Conservation (phyloP, 2,329 filamentous ascomycete genomes). For the Ceratocystiopsis minuta region DNA sequence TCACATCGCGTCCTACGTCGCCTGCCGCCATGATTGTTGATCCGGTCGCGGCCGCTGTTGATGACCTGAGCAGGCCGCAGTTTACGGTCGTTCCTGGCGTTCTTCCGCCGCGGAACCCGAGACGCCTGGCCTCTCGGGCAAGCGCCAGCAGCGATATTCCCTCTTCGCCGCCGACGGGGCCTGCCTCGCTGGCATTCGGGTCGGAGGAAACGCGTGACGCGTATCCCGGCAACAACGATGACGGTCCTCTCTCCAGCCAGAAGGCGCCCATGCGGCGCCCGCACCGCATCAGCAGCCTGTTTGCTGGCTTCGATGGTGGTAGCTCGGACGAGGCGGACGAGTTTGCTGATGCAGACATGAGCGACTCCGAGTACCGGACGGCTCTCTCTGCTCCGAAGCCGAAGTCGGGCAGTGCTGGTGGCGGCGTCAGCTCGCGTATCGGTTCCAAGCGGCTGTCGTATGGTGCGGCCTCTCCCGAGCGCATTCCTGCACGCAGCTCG, state of each 20-base stretch:
- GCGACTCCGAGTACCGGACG: constrained; percentile 50
- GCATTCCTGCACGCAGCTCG: constrained; percentile 3
- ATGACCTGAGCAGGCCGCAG: constrained; percentile 21
- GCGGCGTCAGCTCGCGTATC: background rate
- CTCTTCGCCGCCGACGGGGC: constrained; percentile 25
- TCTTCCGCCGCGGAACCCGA: constrained; percentile 41
- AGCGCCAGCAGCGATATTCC: constrained; percentile 27
- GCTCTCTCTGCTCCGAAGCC: constrained; percentile 46
- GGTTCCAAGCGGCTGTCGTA: constrained; percentile 24
- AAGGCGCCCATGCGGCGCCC: constrained; percentile 47
- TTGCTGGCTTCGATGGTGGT: constrained; percentile 61
- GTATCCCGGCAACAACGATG: constrained; percentile 67
- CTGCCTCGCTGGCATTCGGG: constrained; percentile 9
- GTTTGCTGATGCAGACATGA: constrained; percentile 40
- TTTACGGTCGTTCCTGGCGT: constrained; percentile 35
- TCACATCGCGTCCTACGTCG: constrained; percentile 42
- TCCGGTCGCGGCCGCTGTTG: constrained; percentile 14
- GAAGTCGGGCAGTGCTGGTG: constrained; percentile 18
- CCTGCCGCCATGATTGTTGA: constrained; percentile 19
- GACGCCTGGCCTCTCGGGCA: constrained; percentile 29
- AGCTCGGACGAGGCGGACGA: constrained; percentile 51
- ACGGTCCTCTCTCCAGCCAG: constrained; percentile 48
- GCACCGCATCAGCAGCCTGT: constrained; percentile 66
- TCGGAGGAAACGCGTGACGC: constrained; percentile 36
- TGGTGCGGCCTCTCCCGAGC: constrained; percentile 25